phyloP scores from a whole-genome alignment of 805 yeast species.

The Pichia manshurica region DNA sequence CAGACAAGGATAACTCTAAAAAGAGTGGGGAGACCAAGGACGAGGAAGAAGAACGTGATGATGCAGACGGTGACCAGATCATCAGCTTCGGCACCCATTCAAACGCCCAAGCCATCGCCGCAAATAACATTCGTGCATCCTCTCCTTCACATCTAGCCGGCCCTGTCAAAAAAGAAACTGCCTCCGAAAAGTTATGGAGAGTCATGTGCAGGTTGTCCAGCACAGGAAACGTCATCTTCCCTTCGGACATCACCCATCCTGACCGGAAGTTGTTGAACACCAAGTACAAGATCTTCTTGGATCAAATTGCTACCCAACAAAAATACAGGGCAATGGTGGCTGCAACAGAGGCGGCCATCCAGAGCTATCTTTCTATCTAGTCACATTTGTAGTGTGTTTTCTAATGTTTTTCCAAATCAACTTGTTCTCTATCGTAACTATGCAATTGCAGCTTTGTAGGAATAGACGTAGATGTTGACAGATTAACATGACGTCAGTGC shows the following conservation, averaged over 20 bases:
- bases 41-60: not conserved
- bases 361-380: conserved; percentile 10
- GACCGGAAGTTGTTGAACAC: conserved; percentile 68
- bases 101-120: conserved; percentile 47
- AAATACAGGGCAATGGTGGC: conserved; percentile 70
- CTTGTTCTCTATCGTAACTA: no score
- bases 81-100: conserved; percentile 58
- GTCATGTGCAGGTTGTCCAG: conserved; percentile 83
- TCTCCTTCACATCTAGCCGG: not conserved
- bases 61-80: conserved; percentile 38
- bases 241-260: conserved; percentile 49
- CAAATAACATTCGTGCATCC: conserved; percentile 22
- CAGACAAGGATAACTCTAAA: conserved; percentile 13
- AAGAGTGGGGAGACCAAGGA: conserved; percentile 5
- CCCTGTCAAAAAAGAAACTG: conserved; percentile 17
- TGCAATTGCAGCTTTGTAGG: no score
- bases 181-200: conserved; percentile 73
- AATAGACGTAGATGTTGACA: no score
- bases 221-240: conserved; percentile 72
- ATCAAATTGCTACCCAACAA: conserved; percentile 78
- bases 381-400: no score
- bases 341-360: conserved; percentile 33
- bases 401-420: no score
- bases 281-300: conserved; percentile 81
- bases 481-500: no score